Base-by-base conservation (phyloP, 768 basidiomycete genomes). In the Cystobasidium tubakii region DNA sequence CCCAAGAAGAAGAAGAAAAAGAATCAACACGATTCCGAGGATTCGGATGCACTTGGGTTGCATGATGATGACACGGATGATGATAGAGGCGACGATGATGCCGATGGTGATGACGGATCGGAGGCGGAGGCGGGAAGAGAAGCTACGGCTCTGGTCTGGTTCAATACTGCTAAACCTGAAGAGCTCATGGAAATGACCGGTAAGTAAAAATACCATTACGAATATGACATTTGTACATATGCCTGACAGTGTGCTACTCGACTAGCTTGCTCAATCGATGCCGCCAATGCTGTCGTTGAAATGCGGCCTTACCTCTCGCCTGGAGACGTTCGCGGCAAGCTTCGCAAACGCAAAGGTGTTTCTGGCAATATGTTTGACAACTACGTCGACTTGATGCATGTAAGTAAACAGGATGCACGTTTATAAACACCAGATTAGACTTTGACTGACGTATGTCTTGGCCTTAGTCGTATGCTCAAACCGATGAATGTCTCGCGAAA, bases 311-410 rank as follows among this genome's bases (percentile, higher is more conserved):
- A 91, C 81, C 79, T 80, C n/a, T 86, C 87, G 15, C 84, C 89
- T 42, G 87, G 88, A 33, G 90, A 93, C 73, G 83, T 95, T 60
- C 87, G 86, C 57, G 79, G 79, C 54, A 94, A 90, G 81, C 85
- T 98, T 10, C 89, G 88, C n/a, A 90, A 88, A 83, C 94, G 91
- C 83, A 93, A 91, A 10, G 94, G 95, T 25, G 88, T 99, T 78
- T 93, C 92, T 75, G 85, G 90, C 74, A 87, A 89, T 72, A 85
- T 98, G 81, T 91, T 98, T 80, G 92, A 95, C 79, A 92, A 94
- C 76, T 93, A 90, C 80, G 86, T 87, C 69, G 85, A 87, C 46
- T 90, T 96, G 77, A 89, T 97, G 79, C 83, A 86, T 70, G 91
- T 90, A 23, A 60, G 57, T 60, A 39, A 39, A 39, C 15, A 39